phyloP scores from a whole-genome alignment of 1,284 basidiomycete species.

The Golubevia pallescens region DNA sequence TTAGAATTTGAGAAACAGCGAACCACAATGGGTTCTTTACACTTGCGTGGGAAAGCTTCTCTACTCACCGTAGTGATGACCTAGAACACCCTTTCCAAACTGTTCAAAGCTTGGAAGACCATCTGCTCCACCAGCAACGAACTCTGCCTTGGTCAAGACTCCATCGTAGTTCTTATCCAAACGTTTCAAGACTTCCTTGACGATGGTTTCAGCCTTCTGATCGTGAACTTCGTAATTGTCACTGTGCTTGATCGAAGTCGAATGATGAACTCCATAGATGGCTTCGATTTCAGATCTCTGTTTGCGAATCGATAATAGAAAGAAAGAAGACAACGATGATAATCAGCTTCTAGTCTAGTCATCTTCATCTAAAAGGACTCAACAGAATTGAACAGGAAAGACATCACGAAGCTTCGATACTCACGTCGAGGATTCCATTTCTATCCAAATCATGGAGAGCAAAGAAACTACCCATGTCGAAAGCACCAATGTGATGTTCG shows the following conservation, averaged over 20 bases:
- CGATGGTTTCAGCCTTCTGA: conserved; percentile 59
- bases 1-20: no score
- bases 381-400: no score
- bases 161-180: conserved; percentile 57
- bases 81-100: conserved; percentile 51
- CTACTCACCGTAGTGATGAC: conserved; percentile 52
- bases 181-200: conserved; percentile 40
- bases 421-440: conserved; percentile 46
- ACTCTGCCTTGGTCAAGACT: conserved; percentile 56
- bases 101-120: conserved; percentile 53
- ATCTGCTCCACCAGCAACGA: conserved; percentile 48
- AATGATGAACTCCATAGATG: conserved; percentile 63
- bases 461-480: conserved; percentile 61
- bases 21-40: neutral
- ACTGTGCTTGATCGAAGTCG: conserved; percentile 60
- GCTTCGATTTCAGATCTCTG: conserved; percentile 60
- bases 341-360: neutral
- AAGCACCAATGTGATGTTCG: conserved; percentile 64
- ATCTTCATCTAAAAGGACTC: neutral
- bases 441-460: conserved; percentile 61
- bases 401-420: neutral
- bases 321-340: neutral
- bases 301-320: neutral
- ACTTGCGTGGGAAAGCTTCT: neutral
- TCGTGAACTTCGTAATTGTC: conserved; percentile 56